Conservation (phyloP, 768 basidiomycete genomes). For the Cystobasidium ongulense region DNA sequence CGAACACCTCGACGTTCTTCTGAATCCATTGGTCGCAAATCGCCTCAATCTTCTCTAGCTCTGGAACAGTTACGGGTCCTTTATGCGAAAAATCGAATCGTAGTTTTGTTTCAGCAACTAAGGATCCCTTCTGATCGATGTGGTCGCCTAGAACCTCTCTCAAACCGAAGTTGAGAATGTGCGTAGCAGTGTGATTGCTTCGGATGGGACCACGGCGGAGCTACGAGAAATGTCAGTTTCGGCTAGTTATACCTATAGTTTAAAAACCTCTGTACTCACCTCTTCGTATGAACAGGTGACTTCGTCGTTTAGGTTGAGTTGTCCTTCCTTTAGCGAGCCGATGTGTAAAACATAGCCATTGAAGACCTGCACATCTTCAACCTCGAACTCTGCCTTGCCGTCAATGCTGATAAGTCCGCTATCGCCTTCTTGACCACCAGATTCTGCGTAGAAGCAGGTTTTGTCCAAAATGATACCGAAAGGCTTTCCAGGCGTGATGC, state of each 20-base stretch:
- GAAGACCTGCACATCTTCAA: slow-evolving; percentile 83
- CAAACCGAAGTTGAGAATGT: slow-evolving; percentile 88
- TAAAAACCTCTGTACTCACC: slow-evolving; percentile 50
- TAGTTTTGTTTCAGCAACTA: slow-evolving; percentile 89
- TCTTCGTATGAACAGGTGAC: slow-evolving; percentile 90
- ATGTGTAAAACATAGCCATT: slow-evolving; percentile 94
- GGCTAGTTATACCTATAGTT: neutral
- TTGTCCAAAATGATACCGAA: slow-evolving; percentile 85
- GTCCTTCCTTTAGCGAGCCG: slow-evolving; percentile 80
- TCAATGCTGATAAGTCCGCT: slow-evolving; percentile 92
- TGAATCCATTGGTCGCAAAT: slow-evolving; percentile 84
- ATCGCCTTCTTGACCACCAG: slow-evolving; percentile 94
- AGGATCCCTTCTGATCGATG: slow-evolving; percentile 94
- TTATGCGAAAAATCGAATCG: slow-evolving; percentile 99
- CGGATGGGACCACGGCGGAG: slow-evolving; percentile 88
- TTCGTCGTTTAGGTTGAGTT: slow-evolving; percentile 64
- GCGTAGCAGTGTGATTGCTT: slow-evolving; percentile 97
- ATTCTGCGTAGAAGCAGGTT: slow-evolving; percentile 94
- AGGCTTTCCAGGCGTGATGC: slow-evolving; percentile 48
- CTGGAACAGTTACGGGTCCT: slow-evolving; percentile 64
- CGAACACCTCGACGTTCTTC: slow-evolving; percentile 76
- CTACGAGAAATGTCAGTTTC: slow-evolving; percentile 46
- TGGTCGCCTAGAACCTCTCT: slow-evolving; percentile 94
- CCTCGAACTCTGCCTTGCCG: slow-evolving; percentile 82
- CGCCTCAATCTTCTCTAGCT: slow-evolving; percentile 71